phyloP scores from a whole-genome alignment of 345 rosid species.

The Moricandia moricandioides region DNA sequence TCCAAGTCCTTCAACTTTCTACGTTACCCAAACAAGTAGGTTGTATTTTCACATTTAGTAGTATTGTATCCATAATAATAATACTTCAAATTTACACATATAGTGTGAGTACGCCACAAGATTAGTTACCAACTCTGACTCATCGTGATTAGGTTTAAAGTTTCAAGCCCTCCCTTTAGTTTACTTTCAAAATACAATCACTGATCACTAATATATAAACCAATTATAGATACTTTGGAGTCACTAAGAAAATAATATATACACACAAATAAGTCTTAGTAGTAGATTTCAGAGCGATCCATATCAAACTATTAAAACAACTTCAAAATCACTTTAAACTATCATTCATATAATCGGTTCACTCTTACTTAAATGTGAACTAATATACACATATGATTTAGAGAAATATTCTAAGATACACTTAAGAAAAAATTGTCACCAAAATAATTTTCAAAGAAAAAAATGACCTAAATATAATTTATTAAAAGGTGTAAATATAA shows the following conservation, averaged over 20 bases:
- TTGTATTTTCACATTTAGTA: constrained; percentile 3
- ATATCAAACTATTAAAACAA: not conserved
- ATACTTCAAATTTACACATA: not conserved
- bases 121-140: not conserved
- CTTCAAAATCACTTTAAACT: not conserved
- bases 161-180: not conserved
- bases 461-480: too few relatives aligned
- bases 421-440: too few relatives aligned
- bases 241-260: not conserved
- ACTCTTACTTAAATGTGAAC: not conserved
- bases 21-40: constrained; percentile 12
- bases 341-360: not conserved
- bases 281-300: not conserved
- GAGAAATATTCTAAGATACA: too few relatives aligned
- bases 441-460: too few relatives aligned
- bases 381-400: not conserved
- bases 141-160: constrained; percentile 31
- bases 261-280: not conserved
- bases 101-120: not conserved
- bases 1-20: constrained; percentile 11
- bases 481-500: too few relatives aligned
- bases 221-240: not conserved
- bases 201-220: not conserved
- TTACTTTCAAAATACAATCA: constrained; percentile 7
- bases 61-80: not conserved